These are phyloP conservation scores for Phytophthora kernoviae DNA, from an alignment of 352 stramenopile genomes.

Conservation along the genomic window DNA sequence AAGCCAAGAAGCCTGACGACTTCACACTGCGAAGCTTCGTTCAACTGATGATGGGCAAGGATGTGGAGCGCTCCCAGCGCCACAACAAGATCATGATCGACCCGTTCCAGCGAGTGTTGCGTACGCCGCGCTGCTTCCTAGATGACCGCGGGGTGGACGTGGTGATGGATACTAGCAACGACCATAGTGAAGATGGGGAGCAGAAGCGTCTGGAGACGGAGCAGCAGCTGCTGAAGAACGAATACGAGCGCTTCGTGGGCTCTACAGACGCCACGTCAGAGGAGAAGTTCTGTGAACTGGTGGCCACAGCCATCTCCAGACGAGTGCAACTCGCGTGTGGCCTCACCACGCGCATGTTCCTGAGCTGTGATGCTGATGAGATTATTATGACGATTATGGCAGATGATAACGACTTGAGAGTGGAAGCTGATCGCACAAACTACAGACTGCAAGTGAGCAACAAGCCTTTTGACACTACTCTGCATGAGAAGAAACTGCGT, in stretches of 20 bases:
- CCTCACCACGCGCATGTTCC: slow-evolving; percentile 81
- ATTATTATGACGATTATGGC: slow-evolving; percentile 86
- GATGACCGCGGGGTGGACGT: slow-evolving; percentile 61
- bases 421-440: slow-evolving; percentile 74
- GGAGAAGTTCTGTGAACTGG: slow-evolving; percentile 66
- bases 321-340: slow-evolving; percentile 80
- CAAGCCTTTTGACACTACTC: slow-evolving; percentile 58
- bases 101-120: slow-evolving; percentile 72
- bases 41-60: slow-evolving; percentile 69
- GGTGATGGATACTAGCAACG: slow-evolving; percentile 40
- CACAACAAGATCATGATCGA: slow-evolving; percentile 61
- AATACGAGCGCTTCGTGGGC: slow-evolving; percentile 67
- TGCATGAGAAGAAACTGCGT: slow-evolving; percentile 64
- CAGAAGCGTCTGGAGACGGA: slow-evolving; percentile 44
- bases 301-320: slow-evolving; percentile 64
- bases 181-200: slow-evolving; percentile 58
- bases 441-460: slow-evolving; percentile 81
- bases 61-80: slow-evolving; percentile 43
- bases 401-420: slow-evolving; percentile 73
- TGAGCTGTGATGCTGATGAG: slow-evolving; percentile 73
- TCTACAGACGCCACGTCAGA: slow-evolving; percentile 53
- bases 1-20: slow-evolving; percentile 66
- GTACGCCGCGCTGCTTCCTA: slow-evolving; percentile 72
- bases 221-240: slow-evolving; percentile 49
- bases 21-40: slow-evolving; percentile 74